Percentiles rank a stretch among this genome's conserved stretches.
Evolutionary conservation across 352 stramenopile genomes (phyloP).

Genomic region (Pythium utonaiense): DNA sequence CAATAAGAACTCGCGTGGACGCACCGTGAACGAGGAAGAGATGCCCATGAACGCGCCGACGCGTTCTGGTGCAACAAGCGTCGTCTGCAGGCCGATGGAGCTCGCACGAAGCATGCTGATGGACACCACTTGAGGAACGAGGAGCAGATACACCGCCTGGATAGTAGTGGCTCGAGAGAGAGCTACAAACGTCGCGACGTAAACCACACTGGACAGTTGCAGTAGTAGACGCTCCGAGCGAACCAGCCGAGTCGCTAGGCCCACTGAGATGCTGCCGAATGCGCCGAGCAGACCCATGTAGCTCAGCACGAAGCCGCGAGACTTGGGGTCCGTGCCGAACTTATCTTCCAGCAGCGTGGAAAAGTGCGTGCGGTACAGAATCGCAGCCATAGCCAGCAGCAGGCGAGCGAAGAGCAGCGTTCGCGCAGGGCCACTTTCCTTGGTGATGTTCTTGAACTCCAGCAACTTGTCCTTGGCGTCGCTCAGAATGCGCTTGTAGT

Average conservation of each 20-base stretch:
- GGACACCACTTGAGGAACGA: slow-evolving; percentile 59
- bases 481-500: slow-evolving; percentile 30
- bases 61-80: slow-evolving; percentile 61
- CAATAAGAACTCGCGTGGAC: too few species aligned
- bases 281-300: slow-evolving; percentile 79
- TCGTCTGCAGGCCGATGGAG: slow-evolving; percentile 69
- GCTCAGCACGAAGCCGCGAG: slow-evolving; percentile 67
- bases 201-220: slow-evolving; percentile 60
- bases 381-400: slow-evolving; percentile 68
- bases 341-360: slow-evolving; percentile 78
- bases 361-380: slow-evolving; percentile 80
- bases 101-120: slow-evolving; percentile 77
- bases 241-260: slow-evolving; percentile 38
- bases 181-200: slow-evolving; percentile 67
- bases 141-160: slow-evolving; percentile 45
- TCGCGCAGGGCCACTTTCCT: slow-evolving; percentile 58
- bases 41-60: slow-evolving; percentile 78
- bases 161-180: slow-evolving; percentile 53
- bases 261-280: slow-evolving; percentile 60
- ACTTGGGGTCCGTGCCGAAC: slow-evolving; percentile 58
- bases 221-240: slow-evolving; percentile 59
- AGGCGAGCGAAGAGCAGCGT: slow-evolving; percentile 66
- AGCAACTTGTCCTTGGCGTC: slow-evolving; percentile 56
- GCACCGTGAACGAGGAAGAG: slow-evolving; percentile 72
- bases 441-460: slow-evolving; percentile 58